Evolutionary conservation across 805 yeast species (phyloP).

Genomic region (Dipodascopsis uninucleata): DNA sequence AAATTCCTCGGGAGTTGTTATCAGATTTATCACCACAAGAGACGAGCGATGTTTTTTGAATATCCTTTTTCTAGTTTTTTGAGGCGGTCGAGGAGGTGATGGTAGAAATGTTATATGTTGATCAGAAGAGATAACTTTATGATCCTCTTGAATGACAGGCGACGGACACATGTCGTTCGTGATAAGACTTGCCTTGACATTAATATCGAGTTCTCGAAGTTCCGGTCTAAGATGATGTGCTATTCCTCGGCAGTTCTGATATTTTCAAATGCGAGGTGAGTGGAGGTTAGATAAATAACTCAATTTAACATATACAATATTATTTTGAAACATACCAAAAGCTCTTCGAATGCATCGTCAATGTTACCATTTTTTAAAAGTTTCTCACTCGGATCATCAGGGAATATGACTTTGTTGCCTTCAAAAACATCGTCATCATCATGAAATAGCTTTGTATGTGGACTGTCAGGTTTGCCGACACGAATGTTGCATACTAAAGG

Average conservation of each 20-base stretch:
- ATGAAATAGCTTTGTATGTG: background rate
- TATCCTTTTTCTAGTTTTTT: background rate
- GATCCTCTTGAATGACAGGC: background rate
- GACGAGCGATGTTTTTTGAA: background rate
- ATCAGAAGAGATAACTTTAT: background rate
- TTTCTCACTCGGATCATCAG: background rate
- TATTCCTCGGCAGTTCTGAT: conserved; percentile 4
- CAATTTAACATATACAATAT: background rate
- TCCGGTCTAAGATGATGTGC: conserved; percentile 6
- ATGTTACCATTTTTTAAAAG: background rate
- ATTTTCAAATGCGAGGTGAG: background rate
- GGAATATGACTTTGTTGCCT: background rate
- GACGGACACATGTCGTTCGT: conserved; percentile 1
- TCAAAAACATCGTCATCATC: conserved; percentile 9
- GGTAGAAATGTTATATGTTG: background rate
- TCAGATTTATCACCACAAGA: too few species aligned
- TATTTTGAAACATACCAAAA: conserved; percentile 6
- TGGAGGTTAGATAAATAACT: background rate
- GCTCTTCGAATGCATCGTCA: conserved; percentile 6
- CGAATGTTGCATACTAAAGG: background rate
- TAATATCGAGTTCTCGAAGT: conserved; percentile 8
- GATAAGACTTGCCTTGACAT: conserved; percentile 2
- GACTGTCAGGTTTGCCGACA: background rate
- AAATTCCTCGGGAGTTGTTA: conserved; percentile 3
- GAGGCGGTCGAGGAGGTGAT: background rate